Conservation (phyloP, 768 basidiomycete species). For the Lentinula boryana region DNA sequence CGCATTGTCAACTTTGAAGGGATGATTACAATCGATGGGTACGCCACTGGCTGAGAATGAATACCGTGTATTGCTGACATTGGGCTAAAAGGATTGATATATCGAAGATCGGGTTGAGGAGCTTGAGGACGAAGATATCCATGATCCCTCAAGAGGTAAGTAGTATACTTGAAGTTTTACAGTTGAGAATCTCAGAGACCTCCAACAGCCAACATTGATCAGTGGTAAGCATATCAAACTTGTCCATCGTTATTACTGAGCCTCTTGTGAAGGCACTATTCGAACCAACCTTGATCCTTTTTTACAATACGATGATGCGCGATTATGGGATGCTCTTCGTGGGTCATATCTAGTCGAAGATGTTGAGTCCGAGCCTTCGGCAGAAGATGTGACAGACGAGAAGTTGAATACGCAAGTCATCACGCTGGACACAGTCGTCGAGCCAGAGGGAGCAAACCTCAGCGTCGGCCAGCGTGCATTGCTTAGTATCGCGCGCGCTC, state of each 20-base stretch:
- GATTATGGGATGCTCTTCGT: conserved; percentile 66
- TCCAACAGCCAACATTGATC: conserved; percentile 46
- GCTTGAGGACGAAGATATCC: conserved; percentile 51
- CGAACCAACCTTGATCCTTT: conserved; percentile 56
- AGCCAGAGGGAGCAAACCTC: conserved; percentile 58
- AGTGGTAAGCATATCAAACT: conserved; percentile 36
- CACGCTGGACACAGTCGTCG: conserved; percentile 54
- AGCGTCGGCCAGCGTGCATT: conserved; percentile 54
- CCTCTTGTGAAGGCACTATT: conserved; percentile 39
- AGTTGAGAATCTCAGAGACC: background rate
- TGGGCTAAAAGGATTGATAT: conserved; percentile 49
- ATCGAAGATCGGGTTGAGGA: conserved; percentile 59
- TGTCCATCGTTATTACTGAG: background rate
- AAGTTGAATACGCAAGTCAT: conserved; percentile 26
- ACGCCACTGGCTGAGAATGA: conserved; percentile 7
- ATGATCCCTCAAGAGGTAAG: conserved; percentile 67
- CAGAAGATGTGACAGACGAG: background rate
- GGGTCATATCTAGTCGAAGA: conserved; percentile 40
- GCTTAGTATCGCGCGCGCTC: conserved; percentile 58
- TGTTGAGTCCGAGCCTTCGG: conserved; percentile 13
- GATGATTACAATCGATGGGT: conserved; percentile 60
- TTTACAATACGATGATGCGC: conserved; percentile 55
- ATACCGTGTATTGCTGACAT: background rate
- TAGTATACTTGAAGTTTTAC: conserved; percentile 4
- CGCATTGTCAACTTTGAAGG: conserved; percentile 67